A percentile compares a stretch with the other conserved stretches of the same genome.
Conservation (phyloP, 306 rosid species). For the Dryas octopetala region DNA sequence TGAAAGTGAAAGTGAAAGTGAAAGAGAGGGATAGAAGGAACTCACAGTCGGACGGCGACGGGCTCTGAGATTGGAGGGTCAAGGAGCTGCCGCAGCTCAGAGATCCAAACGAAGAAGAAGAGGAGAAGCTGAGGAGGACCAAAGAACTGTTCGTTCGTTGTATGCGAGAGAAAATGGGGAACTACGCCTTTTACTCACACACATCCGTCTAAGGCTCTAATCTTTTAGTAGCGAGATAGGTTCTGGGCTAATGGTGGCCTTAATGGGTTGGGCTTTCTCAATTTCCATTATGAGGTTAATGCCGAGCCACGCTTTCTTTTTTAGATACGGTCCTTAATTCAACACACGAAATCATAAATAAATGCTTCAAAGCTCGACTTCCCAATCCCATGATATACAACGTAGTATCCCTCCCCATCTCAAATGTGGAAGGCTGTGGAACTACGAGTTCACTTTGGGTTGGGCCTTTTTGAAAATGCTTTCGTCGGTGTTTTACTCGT, state of each 20-base stretch:
- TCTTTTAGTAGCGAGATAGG: background rate
- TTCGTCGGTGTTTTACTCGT: too few relatives aligned
- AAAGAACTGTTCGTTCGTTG: background rate
- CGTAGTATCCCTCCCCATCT: too few relatives aligned
- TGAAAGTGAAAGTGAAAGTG: background rate
- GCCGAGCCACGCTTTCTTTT: background rate
- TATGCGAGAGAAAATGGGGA: background rate
- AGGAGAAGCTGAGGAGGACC: conserved; percentile 14
- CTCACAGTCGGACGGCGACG: conserved; percentile 21
- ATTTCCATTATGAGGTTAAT: background rate
- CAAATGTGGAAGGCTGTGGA: too few relatives aligned
- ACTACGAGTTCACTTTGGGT: too few relatives aligned
- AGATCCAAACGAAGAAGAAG: conserved; percentile 19
- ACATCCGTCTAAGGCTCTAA: background rate
- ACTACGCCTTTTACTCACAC: background rate
- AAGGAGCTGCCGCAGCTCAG: conserved; percentile 29
- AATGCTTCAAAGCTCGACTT: too few relatives aligned
- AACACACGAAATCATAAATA: too few relatives aligned
- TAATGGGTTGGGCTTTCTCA: background rate
- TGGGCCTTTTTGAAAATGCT: too few relatives aligned
- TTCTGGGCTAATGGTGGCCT: conserved; percentile 6
- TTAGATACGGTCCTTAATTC: background rate
- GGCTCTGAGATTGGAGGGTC: conserved; percentile 2
- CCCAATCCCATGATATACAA: too few relatives aligned
- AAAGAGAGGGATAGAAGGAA: background rate